A percentile compares a stretch with the other conserved stretches of the same genome.
Evolutionary conservation across 345 rosid species (phyloP).

Genomic region (Jatropha curcas): DNA sequence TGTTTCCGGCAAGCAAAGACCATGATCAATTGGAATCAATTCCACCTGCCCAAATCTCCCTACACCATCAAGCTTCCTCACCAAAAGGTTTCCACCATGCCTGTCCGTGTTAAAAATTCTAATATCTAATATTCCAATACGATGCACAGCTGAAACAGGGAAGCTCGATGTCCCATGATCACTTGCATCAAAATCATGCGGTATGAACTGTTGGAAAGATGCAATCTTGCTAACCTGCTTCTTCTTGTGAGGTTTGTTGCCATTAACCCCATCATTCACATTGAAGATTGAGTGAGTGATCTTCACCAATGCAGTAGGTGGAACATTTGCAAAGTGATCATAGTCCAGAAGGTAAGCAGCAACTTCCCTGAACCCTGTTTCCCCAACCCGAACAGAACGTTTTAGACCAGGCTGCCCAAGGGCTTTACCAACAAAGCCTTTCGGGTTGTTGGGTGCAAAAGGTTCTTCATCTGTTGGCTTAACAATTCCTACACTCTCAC

Average conservation of each 20-base stretch:
- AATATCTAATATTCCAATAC: conserved; percentile 85
- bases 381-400: conserved; percentile 96
- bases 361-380: conserved; percentile 94
- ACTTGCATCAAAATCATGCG: conserved; percentile 95
- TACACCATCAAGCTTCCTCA: conserved; percentile 67
- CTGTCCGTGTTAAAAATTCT: conserved; percentile 94
- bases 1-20: conserved; percentile 94
- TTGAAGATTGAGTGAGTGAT: conserved; percentile 90
- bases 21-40: conserved; percentile 95
- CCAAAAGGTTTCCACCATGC: conserved; percentile 94
- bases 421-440: conserved; percentile 97
- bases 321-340: conserved; percentile 81
- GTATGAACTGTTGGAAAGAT: conserved; percentile 87
- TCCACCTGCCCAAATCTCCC: conserved; percentile 83
- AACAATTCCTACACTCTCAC: conserved; percentile 84
- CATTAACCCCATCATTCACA: conserved; percentile 77
- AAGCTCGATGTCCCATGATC: conserved; percentile 97
- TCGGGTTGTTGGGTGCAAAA: conserved; percentile 97
- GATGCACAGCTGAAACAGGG: conserved; percentile 89
- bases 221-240: conserved; percentile 90
- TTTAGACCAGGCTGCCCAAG: conserved; percentile 96
- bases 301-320: conserved; percentile 95
- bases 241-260: conserved; percentile 59
- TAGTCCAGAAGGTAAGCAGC: conserved; percentile 96
- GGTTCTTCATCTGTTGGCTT: conserved; percentile 99